A percentile compares a stretch with the other conserved stretches of the same genome.
Conservation (phyloP, 2,329 filamentous ascomycete species). For the Beauveria asiatica region DNA sequence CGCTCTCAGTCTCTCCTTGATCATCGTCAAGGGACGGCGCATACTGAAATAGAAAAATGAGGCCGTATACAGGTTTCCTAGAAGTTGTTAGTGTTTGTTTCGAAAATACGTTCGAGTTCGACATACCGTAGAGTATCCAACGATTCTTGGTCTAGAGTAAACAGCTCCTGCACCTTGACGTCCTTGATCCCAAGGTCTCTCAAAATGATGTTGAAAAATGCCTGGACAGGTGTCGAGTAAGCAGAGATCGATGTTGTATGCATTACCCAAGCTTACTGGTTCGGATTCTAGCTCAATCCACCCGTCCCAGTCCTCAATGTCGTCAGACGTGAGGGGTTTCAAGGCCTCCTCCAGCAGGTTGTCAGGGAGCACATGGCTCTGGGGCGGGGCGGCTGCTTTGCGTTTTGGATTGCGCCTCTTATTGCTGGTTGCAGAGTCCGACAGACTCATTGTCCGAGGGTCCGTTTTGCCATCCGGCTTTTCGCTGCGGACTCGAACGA, state of each 20-base stretch:
- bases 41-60: conserved; percentile 84
- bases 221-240: conserved; percentile 35
- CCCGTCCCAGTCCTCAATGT: conserved; percentile 56
- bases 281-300: conserved; percentile 88
- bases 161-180: conserved; percentile 68
- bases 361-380: conserved; percentile 23
- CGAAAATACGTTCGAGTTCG: background rate
- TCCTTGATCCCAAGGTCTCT: conserved; percentile 66
- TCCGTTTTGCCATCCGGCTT: background rate
- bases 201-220: conserved; percentile 79
- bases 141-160: conserved; percentile 59
- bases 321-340: conserved; percentile 38
- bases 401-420: conserved; percentile 35
- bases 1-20: conserved; percentile 44
- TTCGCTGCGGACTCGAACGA: background rate
- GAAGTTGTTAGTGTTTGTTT: conserved; percentile 9
- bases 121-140: conserved; percentile 55
- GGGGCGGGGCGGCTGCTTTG: conserved; percentile 29
- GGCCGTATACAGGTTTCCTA: conserved; percentile 67
- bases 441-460: background rate
- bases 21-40: conserved; percentile 42
- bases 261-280: conserved; percentile 47
- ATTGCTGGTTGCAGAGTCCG: conserved; percentile 14
- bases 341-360: conserved; percentile 39
- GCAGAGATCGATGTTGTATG: background rate